Base-by-base conservation (phyloP, 306 rosid species). In the Lablab purpureus region DNA sequence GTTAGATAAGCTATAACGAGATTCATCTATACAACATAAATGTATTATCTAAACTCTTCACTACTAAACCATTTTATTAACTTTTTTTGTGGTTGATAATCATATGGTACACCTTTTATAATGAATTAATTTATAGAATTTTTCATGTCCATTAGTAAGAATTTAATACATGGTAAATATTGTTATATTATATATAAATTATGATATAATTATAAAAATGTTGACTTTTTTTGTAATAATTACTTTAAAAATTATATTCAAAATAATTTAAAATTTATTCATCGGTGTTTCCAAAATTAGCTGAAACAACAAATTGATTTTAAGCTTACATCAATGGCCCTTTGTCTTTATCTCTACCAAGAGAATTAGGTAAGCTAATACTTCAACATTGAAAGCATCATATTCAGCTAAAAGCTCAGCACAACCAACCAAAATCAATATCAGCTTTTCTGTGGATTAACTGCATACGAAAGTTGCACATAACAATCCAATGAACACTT, bases 341-440 rank as follows among this genome's bases (percentile, higher is more conserved):
- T 45, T 6, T 66, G 32, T 55, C 59, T 40, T 37, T 67, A 54
- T 40, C 60, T 54, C 76, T 25, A 13, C 41, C 19, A n/a, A 27
- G 36, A 34, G 83, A 66, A 79, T 47, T 71, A 49, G 78, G 65
- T 79, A 2, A 79, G 30, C 72, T 60, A 70, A 79, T 52, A 46
- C 65, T 71, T 23, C 41, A 65, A 47, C 51, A 34, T 49, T 21
- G 21, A 62, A 49, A 59, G 36, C 78, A 50, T 71, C 66, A 47
- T 49, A 43, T 80, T 50, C 25, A 79, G 36, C 77, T 46, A 47
- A n/a, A 45, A 12, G 30, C 50, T 41, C 65, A 79, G 63, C 77
- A 70, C 71, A 47, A 70, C 27, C 63, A 70, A 32, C 52, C 77
- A 79, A 79, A 79, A 70, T 46, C 49, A 56, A 55, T 19, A 60